These are phyloP conservation scores for Themeda triandra DNA, from an alignment of 176 grass and related monocot genomes.

Conservation along the genomic window DNA sequence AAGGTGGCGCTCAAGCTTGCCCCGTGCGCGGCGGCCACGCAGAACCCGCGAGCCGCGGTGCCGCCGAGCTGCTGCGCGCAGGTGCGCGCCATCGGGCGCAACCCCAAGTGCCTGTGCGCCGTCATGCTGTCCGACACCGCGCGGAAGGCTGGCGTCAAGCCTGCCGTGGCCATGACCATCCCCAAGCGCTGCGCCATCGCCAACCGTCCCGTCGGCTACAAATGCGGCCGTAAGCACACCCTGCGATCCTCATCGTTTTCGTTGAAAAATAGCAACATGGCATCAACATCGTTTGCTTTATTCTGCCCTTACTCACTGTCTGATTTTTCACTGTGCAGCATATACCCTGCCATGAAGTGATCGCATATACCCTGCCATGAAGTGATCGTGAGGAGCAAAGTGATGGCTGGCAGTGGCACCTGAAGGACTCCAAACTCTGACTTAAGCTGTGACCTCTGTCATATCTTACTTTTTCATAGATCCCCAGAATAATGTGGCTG, in stretches of 20 bases:
- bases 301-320: not conserved
- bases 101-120: slow-evolving; percentile 70
- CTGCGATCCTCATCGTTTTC: not conserved
- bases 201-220: slow-evolving; percentile 73
- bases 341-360: slow-evolving; percentile 61
- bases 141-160: slow-evolving; percentile 60
- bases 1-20: slow-evolving; percentile 56
- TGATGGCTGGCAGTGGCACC: not conserved
- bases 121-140: slow-evolving; percentile 81
- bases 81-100: slow-evolving; percentile 56
- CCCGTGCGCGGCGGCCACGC: slow-evolving; percentile 59
- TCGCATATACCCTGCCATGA: slow-evolving; percentile 61
- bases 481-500: slow-evolving; percentile 27
- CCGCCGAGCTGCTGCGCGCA: slow-evolving; percentile 54
- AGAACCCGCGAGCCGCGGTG: slow-evolving; percentile 46
- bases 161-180: slow-evolving; percentile 68
- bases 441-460: slow-evolving; percentile 13
- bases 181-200: slow-evolving; percentile 82
- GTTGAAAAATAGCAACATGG: not conserved
- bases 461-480: not conserved
- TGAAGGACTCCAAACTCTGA: not conserved
- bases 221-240: slow-evolving; percentile 62
- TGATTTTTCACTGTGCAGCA: slow-evolving; percentile 12
- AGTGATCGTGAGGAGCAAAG: slow-evolving; percentile 29
- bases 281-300: not conserved